phyloP scores from a whole-genome alignment of 1,139 yeast species.

The Taiozyma sp. region DNA sequence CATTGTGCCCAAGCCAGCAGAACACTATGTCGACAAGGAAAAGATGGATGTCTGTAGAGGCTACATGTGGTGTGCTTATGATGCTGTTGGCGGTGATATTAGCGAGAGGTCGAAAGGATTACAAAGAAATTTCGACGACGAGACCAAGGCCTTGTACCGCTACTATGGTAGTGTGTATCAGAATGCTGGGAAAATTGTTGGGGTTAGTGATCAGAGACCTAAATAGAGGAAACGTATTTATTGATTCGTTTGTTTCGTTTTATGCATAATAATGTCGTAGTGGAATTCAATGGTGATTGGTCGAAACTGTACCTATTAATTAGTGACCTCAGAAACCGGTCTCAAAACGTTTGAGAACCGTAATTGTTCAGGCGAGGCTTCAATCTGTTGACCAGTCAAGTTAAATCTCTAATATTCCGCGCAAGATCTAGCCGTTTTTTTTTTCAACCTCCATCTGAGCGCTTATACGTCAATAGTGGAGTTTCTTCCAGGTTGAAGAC shows the following conservation, averaged over 20 bases:
- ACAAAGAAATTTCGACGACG: constrained; percentile 12
- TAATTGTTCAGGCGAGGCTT: no score
- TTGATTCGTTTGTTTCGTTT: neutral
- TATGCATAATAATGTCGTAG: neutral
- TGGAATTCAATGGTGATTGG: no score
- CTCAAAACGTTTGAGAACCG: no score
- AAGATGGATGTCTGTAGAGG: constrained; percentile 42
- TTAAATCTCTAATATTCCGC: no score
- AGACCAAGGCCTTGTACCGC: constrained; percentile 5
- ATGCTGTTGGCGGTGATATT: constrained; percentile 32
- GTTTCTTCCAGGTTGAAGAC: no score
- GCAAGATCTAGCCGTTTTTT: no score
- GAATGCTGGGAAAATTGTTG: constrained; percentile 3
- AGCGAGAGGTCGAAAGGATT: constrained; percentile 12
- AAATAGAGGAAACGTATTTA: neutral
- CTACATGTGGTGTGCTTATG: constrained; percentile 54
- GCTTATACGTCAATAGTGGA: no score
- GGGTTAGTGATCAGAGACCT: neutral
- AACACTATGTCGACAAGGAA: constrained; percentile 37
- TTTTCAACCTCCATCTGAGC: no score
- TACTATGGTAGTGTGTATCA: constrained; percentile 15
- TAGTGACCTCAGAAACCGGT: no score
- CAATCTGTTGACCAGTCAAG: no score
- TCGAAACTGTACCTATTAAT: no score
- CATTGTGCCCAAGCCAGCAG: constrained; percentile 48